Base-by-base conservation (phyloP, 148 eudicot genomes). In the Dianthus caryophyllus region DNA sequence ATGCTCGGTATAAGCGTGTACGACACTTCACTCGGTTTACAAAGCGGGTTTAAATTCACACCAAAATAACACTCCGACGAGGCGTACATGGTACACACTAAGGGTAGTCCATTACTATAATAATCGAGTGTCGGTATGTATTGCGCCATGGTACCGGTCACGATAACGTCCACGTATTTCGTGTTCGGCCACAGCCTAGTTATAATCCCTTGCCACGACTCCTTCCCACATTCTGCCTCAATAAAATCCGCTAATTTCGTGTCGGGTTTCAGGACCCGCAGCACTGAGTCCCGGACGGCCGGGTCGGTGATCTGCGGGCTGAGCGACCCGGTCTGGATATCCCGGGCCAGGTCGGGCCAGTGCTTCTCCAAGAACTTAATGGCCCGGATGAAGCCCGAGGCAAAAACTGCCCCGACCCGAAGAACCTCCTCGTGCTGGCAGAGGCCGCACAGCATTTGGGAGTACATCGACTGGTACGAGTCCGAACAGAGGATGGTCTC, bases 161-260 rank as follows among this genome's bases (percentile, higher is more conserved):
- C 61, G 1, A 56, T 56, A 27, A 56, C 61, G n/a, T 56, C 61
- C 27, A 29, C 17, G 27, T 56, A 56, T 14, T 56, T 56, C 4
- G 17, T 20, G 14, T 56, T 56, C 15, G 61, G 61, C 61, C 61
- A 56, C 36, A 56, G 13, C 18, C 61, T 56, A 4, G 9, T 13
- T 2, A 56, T 56, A 3, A 56, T 56, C 0, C 61, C 61, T 14
- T 16, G 15, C 61, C 61, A 56, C 1, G 61, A 56, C 18, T 56
- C 61, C 17, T 29, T 56, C 26, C 36, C 17, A 51, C 87, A 83
- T 46, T 83, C 84, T 0, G 17, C 5, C 61, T 78, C 82, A 8
- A 83, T 66, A 10, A 74, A 68, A 15, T 73, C 74, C 0, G 84
- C 87, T 6, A 83, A 29, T 0, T 11, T 29, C 15, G 82, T 80